Evolutionary conservation across 2,329 filamentous ascomycete genomes (phyloP).

Genomic region (Sphaceloma murrayae): DNA sequence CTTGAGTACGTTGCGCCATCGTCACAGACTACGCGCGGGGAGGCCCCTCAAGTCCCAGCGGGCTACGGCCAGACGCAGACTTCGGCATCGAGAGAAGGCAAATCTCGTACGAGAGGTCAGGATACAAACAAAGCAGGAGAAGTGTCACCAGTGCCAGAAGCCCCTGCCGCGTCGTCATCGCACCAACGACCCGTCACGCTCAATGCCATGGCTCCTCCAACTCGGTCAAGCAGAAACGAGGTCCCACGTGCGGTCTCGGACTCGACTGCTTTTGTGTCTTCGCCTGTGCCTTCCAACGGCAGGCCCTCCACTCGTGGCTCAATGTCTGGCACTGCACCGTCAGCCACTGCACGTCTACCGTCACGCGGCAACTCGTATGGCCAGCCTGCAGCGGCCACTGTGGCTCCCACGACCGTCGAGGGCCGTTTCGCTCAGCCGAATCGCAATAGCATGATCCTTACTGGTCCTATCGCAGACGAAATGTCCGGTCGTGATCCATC

Average conservation of each 20-base stretch:
- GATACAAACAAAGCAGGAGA: slow-evolving; percentile 43
- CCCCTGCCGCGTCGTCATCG: slow-evolving; percentile 19
- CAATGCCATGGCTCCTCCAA: slow-evolving; percentile 28
- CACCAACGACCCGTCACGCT: slow-evolving; percentile 17
- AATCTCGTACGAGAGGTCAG: slow-evolving; percentile 47
- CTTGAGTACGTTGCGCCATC: slow-evolving; percentile 93
- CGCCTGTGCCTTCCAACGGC: slow-evolving; percentile 32
- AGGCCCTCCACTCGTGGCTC: slow-evolving; percentile 77
- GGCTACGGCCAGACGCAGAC: slow-evolving; percentile 6
- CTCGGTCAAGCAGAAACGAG: slow-evolving; percentile 31
- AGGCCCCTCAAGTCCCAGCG: slow-evolving; percentile 30
- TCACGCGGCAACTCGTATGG: slow-evolving; percentile 71
- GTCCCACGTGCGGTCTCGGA: slow-evolving; percentile 46
- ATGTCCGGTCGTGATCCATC: slow-evolving; percentile 40
- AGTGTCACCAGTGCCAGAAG: slow-evolving; percentile 30
- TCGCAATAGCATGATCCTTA: slow-evolving; percentile 60
- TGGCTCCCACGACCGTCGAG: slow-evolving; percentile 80
- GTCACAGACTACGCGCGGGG: slow-evolving; percentile 72
- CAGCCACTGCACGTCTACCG: slow-evolving; percentile 49
- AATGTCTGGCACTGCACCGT: slow-evolving; percentile 33
- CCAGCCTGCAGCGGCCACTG: slow-evolving; percentile 75
- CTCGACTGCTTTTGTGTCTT: slow-evolving; percentile 33
- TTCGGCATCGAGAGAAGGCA: slow-evolving; percentile 20
- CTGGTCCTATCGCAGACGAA: slow-evolving; percentile 52
- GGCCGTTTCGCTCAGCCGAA: slow-evolving; percentile 75